Conservation (phyloP, 2,329 filamentous ascomycete species). For the Botryosphaeria dothidea region DNA sequence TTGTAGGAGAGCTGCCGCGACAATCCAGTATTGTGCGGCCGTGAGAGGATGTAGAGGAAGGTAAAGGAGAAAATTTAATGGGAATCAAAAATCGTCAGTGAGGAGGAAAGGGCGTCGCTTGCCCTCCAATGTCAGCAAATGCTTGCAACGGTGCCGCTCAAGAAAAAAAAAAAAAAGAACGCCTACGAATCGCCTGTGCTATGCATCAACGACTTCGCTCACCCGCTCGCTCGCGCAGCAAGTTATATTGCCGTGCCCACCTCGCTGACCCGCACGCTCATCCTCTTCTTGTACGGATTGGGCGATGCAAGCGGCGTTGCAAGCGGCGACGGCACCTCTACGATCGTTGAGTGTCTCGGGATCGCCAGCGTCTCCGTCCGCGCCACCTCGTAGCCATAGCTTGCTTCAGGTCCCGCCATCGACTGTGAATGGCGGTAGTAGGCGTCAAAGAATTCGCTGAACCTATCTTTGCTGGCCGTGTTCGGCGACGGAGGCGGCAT, state of each 20-base stretch:
- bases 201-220: constrained; percentile 7
- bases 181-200: constrained; percentile 1
- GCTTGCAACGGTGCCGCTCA: background rate
- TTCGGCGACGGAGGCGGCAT: constrained; percentile 1
- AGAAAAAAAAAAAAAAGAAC: background rate
- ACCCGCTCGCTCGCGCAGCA: background rate
- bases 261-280: background rate
- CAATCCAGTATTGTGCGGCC: background rate
- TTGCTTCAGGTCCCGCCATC: constrained; percentile 12
- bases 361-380: constrained; percentile 24
- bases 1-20: background rate
- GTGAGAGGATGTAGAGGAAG: background rate
- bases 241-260: background rate
- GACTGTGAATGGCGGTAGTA: constrained; percentile 37
- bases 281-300: background rate
- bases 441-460: constrained; percentile 43
- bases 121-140: background rate
- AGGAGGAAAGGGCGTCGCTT: background rate
- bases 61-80: background rate
- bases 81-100: constrained; percentile 3
- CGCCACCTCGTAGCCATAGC: constrained; percentile 20
- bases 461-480: constrained; percentile 24
- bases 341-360: constrained; percentile 29
- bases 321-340: constrained; percentile 30
- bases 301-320: constrained; percentile 22